Conservation (phyloP, 2,329 filamentous ascomycete species). For the Aspergillus tanneri region DNA sequence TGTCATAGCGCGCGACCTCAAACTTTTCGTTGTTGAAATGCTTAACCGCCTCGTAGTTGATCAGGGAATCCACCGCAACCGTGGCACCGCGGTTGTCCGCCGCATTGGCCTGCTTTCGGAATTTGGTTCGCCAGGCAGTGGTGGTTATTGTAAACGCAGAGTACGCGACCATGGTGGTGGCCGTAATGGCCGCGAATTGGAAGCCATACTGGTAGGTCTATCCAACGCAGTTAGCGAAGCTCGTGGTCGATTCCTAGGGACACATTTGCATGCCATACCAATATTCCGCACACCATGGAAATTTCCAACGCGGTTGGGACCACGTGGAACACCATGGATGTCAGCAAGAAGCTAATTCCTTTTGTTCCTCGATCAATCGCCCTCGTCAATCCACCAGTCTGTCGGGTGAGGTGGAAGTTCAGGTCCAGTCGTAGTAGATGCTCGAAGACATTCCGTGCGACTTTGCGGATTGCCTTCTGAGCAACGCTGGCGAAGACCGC, state of each 20-base stretch:
- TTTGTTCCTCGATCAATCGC: slow-evolving; percentile 97
- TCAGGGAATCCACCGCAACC: slow-evolving; percentile 90
- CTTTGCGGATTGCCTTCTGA: slow-evolving; percentile 89
- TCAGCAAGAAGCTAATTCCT: slow-evolving; percentile 94
- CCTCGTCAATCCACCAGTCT: slow-evolving; percentile 89
- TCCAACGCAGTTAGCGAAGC: slow-evolving; percentile 15
- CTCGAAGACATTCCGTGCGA: slow-evolving; percentile 88
- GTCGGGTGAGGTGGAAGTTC: slow-evolving; percentile 88
- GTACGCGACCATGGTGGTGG: slow-evolving; percentile 87
- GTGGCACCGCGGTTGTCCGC: slow-evolving; percentile 95
- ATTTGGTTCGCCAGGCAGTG: slow-evolving; percentile 95
- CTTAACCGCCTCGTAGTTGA: slow-evolving; percentile 99
- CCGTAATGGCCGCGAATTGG: slow-evolving; percentile 88
- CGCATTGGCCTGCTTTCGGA: slow-evolving; percentile 89
- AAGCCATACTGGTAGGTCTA: slow-evolving; percentile 89
- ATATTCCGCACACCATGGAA: slow-evolving; percentile 88
- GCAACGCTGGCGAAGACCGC: slow-evolving; percentile 96
- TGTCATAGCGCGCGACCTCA: slow-evolving; percentile 86
- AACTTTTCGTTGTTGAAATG: slow-evolving; percentile 99
- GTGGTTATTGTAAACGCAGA: slow-evolving; percentile 96
- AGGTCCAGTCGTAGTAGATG: slow-evolving; percentile 86
- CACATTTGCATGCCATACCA: slow-evolving; percentile 51
- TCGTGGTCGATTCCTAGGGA: neutral
- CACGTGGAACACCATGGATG: slow-evolving; percentile 98
- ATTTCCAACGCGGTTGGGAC: slow-evolving; percentile 93